phyloP scores from a whole-genome alignment of 352 stramenopile genomes.

The Phytopythium aichiense region DNA sequence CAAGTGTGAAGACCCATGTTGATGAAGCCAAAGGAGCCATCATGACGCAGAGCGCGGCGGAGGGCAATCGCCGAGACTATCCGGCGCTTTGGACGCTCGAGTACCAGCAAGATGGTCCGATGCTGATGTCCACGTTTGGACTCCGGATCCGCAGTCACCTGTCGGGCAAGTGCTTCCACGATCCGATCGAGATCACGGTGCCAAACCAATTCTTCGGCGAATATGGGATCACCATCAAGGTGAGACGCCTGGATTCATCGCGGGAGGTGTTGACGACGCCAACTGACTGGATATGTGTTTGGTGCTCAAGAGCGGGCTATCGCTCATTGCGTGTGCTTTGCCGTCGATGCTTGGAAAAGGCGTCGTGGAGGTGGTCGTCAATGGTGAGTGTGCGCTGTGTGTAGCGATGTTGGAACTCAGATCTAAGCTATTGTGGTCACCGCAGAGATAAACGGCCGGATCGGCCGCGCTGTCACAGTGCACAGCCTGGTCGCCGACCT shows the following conservation, averaged over 20 bases:
- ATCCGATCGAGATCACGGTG: conserved; percentile 16
- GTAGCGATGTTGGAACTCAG: background rate
- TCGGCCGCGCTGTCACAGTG: background rate
- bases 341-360: too few relatives aligned
- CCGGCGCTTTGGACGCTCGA: conserved; percentile 24
- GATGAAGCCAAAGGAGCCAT: background rate
- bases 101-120: conserved; percentile 6
- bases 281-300: too few relatives aligned
- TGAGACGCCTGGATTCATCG: background rate
- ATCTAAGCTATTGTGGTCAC: background rate
- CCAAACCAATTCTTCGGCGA: conserved; percentile 10
- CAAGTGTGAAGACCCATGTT: background rate
- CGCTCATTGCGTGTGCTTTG: too few relatives aligned
- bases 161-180: conserved; percentile 22
- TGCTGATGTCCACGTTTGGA: background rate
- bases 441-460: background rate
- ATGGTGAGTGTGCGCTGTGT: too few relatives aligned
- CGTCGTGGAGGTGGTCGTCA: too few relatives aligned
- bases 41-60: background rate
- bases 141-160: conserved; percentile 21
- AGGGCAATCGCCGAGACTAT: background rate
- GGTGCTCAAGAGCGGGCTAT: background rate
- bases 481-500: background rate
- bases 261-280: too few relatives aligned
- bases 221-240: conserved; percentile 6